phyloP scores from a whole-genome alignment of 2,329 filamentous ascomycete species.

The Alternaria postmessia region DNA sequence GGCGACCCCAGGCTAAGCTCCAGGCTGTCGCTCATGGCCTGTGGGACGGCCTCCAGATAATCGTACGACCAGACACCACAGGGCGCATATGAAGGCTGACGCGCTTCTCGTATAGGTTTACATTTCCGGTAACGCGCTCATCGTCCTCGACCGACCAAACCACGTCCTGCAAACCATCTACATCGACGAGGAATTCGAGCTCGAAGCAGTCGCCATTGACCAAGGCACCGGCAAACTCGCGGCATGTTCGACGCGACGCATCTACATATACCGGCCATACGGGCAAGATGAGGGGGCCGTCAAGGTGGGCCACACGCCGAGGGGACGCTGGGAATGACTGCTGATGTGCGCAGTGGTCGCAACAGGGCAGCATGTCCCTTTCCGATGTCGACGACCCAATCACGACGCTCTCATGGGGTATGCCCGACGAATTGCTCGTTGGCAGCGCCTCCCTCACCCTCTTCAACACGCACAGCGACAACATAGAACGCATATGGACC shows the following conservation, averaged over 20 bases:
- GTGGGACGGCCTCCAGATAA: slow-evolving; percentile 76
- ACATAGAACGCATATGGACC: slow-evolving; percentile 72
- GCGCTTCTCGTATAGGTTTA: slow-evolving; percentile 68
- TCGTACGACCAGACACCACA: slow-evolving; percentile 62
- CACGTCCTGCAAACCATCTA: slow-evolving; percentile 89
- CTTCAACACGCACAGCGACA: slow-evolving; percentile 63
- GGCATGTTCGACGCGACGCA: slow-evolving; percentile 69
- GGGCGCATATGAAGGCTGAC: slow-evolving; percentile 17
- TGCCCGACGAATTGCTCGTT: slow-evolving; percentile 82
- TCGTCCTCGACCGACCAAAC: slow-evolving; percentile 78
- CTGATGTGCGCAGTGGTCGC: slow-evolving; percentile 61
- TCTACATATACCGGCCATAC: slow-evolving; percentile 82
- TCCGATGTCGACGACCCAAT: slow-evolving; percentile 58
- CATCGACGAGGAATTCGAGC: slow-evolving; percentile 72
- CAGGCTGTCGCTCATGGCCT: slow-evolving; percentile 78
- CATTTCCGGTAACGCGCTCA: slow-evolving; percentile 86
- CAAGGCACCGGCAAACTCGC: slow-evolving; percentile 86
- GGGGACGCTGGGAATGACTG: slow-evolving; percentile 19
- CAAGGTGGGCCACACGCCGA: slow-evolving; percentile 65
- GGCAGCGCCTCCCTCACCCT: slow-evolving; percentile 75
- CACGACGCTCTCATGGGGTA: slow-evolving; percentile 83
- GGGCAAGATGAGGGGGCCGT: slow-evolving; percentile 73
- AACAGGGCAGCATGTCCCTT: slow-evolving; percentile 66
- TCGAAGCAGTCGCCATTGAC: slow-evolving; percentile 83
- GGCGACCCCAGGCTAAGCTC: slow-evolving; percentile 78